Evolutionary conservation across 495 filamentous ascomycete species (phyloP).

Genomic region (Tuber microsphaerosporum): DNA sequence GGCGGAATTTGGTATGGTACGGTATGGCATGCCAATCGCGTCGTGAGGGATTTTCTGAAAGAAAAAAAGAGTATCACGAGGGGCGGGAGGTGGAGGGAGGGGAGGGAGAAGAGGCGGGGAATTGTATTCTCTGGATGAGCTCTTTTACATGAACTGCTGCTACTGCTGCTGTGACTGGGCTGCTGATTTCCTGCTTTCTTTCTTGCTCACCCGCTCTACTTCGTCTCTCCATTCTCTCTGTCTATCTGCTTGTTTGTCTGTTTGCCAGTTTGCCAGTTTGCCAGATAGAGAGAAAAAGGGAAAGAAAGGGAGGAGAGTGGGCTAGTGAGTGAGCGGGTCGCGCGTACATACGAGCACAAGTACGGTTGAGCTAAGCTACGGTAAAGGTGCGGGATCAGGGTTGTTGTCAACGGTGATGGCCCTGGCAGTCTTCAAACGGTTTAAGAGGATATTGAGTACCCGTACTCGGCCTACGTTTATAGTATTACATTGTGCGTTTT

Average conservation of each 20-base stretch:
- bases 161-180: not conserved
- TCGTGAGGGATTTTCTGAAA: not conserved
- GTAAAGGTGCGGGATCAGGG: not conserved
- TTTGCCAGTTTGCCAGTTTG: not conserved
- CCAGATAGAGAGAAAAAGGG: not conserved
- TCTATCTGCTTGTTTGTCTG: not conserved
- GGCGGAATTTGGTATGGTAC: not conserved
- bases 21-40: not conserved
- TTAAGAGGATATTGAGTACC: slow-evolving; percentile 11
- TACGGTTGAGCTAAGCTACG: not conserved
- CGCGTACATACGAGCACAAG: not conserved
- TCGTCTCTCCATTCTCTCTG: not conserved
- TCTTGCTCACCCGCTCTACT: not conserved
- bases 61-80: not conserved
- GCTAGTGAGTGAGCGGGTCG: not conserved
- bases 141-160: not conserved
- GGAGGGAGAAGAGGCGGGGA: not conserved
- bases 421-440: slow-evolving; percentile 2
- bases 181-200: not conserved
- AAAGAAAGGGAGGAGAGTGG: not conserved
- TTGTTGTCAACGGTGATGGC: not conserved
- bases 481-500: slow-evolving; percentile 21
- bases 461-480: slow-evolving; percentile 26
- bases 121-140: not conserved
- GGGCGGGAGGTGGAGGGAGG: not conserved